These are phyloP conservation scores for Ceratocystis papillata DNA, from an alignment of 2,329 filamentous ascomycete species.

Conservation along the genomic window DNA sequence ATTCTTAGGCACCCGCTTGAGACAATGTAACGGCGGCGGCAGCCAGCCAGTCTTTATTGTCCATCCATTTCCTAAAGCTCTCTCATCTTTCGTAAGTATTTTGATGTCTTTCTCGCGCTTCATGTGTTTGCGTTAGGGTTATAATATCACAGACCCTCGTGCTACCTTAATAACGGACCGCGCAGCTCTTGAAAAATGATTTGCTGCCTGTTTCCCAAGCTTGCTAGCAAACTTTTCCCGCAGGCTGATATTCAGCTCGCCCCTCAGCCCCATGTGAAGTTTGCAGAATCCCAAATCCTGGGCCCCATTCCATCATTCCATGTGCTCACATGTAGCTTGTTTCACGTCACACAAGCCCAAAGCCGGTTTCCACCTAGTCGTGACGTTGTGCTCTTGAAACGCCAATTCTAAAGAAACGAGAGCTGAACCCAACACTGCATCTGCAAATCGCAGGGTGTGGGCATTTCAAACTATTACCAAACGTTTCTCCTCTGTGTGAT, in stretches of 20 bases:
- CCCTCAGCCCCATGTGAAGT: neutral
- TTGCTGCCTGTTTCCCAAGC: neutral
- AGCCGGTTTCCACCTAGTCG: neutral
- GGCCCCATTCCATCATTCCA: neutral
- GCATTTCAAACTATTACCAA: slow-evolving; percentile 13
- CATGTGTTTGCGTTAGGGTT: no score
- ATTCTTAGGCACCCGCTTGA: no score
- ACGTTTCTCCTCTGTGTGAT: neutral
- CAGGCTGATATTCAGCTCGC: neutral
- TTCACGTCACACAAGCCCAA: slow-evolving; percentile 1
- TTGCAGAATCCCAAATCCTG: neutral
- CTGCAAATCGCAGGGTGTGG: neutral
- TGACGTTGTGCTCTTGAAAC: slow-evolving; percentile 1
- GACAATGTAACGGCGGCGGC: no score
- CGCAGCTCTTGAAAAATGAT: neutral
- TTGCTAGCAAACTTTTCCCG: neutral
- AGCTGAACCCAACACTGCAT: neutral
- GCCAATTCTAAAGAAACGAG: neutral
- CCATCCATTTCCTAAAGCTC: no score
- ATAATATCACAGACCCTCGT: no score
- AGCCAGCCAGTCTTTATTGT: no score
- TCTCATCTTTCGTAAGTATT: no score
- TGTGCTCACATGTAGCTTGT: neutral
- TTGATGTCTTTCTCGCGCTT: no score
- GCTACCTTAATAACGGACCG: no score